These are phyloP conservation scores for Arthrobotrys entomopaga DNA, from an alignment of 2,329 filamentous ascomycete genomes.

Conservation along the genomic window DNA sequence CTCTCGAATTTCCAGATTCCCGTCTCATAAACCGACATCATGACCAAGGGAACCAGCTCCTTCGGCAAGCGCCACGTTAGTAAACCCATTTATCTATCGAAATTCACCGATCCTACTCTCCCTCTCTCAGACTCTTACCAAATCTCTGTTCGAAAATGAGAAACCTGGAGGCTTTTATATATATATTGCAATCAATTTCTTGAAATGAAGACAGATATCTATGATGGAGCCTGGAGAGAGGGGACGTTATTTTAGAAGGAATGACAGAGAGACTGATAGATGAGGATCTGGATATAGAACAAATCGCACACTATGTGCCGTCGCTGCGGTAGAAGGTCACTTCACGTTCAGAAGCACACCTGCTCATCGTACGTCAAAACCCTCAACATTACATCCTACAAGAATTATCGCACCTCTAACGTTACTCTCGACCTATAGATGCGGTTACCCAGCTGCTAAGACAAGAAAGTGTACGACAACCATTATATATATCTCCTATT, in stretches of 20 bases:
- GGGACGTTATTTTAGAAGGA: neutral
- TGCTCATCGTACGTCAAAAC: slow-evolving; percentile 71
- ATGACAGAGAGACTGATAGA: slow-evolving; percentile 24
- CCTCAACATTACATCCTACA: neutral
- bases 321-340: slow-evolving; percentile 96
- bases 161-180: too few relatives aligned
- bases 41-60: slow-evolving; percentile 57
- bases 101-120: slow-evolving; percentile 2
- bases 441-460: slow-evolving; percentile 98
- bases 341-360: slow-evolving; percentile 99
- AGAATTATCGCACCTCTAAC: slow-evolving; percentile 24
- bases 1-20: slow-evolving; percentile 17
- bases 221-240: neutral
- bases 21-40: slow-evolving; percentile 53
- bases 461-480: slow-evolving; percentile 92
- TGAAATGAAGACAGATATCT: neutral
- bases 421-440: slow-evolving; percentile 65
- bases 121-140: slow-evolving; percentile 8
- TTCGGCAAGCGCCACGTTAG: slow-evolving; percentile 60
- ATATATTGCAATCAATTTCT: too few relatives aligned
- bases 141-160: slow-evolving; percentile 34
- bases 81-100: slow-evolving; percentile 38
- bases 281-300: slow-evolving; percentile 66
- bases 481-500: neutral
- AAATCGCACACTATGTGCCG: slow-evolving; percentile 98